Evolutionary conservation across 2,329 filamentous ascomycete species (phyloP).

Genomic region (Paecilomyces fulvus): DNA sequence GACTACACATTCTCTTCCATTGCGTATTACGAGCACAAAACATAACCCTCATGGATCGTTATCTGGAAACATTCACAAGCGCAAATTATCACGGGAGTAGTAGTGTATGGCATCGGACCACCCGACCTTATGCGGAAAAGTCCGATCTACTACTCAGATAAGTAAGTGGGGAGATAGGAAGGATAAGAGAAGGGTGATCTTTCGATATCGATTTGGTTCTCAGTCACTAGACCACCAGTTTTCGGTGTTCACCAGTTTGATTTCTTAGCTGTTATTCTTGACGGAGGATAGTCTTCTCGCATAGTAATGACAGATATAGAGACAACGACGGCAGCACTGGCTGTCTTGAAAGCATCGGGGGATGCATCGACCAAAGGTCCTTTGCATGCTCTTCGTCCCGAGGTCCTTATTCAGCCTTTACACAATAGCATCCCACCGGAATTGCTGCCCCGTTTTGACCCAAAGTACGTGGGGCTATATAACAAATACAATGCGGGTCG

Average conservation of each 20-base stretch:
- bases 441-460: slow-evolving; percentile 31
- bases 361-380: neutral
- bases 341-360: neutral
- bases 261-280: neutral
- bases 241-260: neutral
- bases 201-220: neutral
- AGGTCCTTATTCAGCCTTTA: slow-evolving; percentile 21
- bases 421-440: slow-evolving; percentile 34
- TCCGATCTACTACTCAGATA: neutral
- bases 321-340: neutral
- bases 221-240: neutral
- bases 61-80: neutral
- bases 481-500: slow-evolving; percentile 35
- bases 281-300: neutral
- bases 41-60: no score
- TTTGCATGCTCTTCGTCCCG: neutral
- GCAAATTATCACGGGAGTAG: neutral
- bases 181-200: neutral
- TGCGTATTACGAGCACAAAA: no score
- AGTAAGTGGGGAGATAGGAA: neutral
- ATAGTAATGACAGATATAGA: neutral
- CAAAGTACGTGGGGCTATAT: slow-evolving; percentile 34
- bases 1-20: no score
- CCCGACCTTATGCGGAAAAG: neutral
- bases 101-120: neutral